A percentile compares a stretch with the other conserved stretches of the same genome.
Evolutionary conservation across 345 rosid species (phyloP).

Genomic region (Ceriops decandra): DNA sequence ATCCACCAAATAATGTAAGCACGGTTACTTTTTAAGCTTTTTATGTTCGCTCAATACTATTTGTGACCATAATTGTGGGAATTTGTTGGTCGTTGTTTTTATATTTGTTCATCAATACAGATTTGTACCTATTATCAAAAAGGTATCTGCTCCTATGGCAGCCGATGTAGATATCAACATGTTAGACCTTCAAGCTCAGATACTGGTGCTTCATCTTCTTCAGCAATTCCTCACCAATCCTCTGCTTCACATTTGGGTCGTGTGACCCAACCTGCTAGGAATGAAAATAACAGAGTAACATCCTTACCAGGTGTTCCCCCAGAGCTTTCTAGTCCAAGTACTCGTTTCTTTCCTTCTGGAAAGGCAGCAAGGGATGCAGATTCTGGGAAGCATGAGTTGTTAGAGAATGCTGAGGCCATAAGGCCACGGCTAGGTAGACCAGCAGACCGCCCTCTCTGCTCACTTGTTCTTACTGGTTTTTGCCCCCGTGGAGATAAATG

Average conservation of each 20-base stretch:
- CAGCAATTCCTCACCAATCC: constrained; percentile 33
- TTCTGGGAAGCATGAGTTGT: constrained; percentile 26
- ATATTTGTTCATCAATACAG: constrained; percentile 35
- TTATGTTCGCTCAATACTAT: not conserved
- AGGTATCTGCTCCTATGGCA: constrained; percentile 78
- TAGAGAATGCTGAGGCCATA: constrained; percentile 30
- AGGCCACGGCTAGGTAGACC: constrained; percentile 42
- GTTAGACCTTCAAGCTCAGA: constrained; percentile 45
- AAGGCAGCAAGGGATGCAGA: constrained; percentile 42
- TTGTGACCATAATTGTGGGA: not conserved
- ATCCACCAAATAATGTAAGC: constrained; percentile 59
- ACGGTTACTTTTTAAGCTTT: not conserved
- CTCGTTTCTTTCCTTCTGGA: constrained; percentile 25
- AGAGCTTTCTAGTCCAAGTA: constrained; percentile 38
- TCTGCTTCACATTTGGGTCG: constrained; percentile 25
- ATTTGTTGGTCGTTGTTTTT: not conserved
- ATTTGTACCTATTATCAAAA: constrained; percentile 90
- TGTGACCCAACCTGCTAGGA: constrained; percentile 20
- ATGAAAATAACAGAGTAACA: constrained; percentile 22
- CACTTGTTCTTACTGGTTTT: constrained; percentile 76
- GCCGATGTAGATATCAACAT: constrained; percentile 86
- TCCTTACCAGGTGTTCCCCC: constrained; percentile 25
- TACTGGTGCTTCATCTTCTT: constrained; percentile 55
- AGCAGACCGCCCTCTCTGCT: constrained; percentile 67
- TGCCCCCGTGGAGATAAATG: constrained; percentile 80